A percentile compares a stretch with the other conserved stretches of the same genome.
Conservation (phyloP, 139 green algal species). For the Chlamydomonas sphaeroides region DNA sequence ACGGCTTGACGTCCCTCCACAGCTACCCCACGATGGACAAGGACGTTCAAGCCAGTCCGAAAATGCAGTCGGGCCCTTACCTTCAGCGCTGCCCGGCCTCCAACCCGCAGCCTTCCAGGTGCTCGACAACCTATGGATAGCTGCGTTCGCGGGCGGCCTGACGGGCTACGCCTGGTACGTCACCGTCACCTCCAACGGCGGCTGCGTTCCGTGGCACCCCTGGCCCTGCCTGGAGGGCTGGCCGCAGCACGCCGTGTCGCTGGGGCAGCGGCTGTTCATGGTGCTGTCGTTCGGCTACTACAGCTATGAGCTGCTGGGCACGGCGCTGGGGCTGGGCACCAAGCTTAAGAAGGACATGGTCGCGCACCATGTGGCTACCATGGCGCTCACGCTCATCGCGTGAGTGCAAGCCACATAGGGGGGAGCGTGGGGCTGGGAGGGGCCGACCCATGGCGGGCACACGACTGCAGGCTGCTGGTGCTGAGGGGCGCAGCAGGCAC, state of each 20-base stretch:
- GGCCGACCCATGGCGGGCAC: neutral
- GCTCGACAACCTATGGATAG: slow-evolving; percentile 40
- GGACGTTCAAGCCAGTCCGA: no score
- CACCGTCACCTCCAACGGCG: slow-evolving; percentile 12
- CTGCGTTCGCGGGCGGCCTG: neutral
- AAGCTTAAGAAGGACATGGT: slow-evolving; percentile 62
- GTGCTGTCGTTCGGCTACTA: slow-evolving; percentile 58
- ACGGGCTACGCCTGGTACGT: slow-evolving; percentile 37
- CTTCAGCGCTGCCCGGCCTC: no score
- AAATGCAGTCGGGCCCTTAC: no score
- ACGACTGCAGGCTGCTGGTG: no score
- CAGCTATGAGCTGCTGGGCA: slow-evolving; percentile 61
- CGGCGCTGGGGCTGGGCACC: slow-evolving; percentile 44
- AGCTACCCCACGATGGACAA: no score
- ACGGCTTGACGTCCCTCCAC: no score
- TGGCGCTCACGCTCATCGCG: slow-evolving; percentile 53
- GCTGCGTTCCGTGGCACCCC: slow-evolving; percentile 50
- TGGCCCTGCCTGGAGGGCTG: slow-evolving; percentile 45
- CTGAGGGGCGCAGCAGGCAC: no score
- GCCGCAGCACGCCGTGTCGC: slow-evolving; percentile 34
- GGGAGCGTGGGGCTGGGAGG: neutral
- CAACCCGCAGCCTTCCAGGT: neutral
- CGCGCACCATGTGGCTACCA: slow-evolving; percentile 61
- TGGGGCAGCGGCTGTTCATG: slow-evolving; percentile 38
- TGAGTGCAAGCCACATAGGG: neutral